Evolutionary conservation across 441 rosid species (phyloP).

Genomic region (Gossypium lobatum): DNA sequence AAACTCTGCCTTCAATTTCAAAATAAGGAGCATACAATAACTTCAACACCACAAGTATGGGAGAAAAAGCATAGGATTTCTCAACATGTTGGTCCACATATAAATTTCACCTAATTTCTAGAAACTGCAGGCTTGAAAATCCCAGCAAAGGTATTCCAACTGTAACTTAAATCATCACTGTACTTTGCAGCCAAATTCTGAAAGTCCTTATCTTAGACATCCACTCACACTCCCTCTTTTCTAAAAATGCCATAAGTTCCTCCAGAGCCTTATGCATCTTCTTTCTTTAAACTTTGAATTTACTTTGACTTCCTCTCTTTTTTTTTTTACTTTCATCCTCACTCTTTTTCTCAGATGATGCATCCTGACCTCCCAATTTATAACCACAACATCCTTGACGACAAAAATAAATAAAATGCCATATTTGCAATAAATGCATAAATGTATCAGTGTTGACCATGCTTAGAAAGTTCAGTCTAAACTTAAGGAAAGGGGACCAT

Average conservation of each 20-base stretch:
- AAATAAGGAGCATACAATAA: background rate
- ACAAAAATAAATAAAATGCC: background rate
- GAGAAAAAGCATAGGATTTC: background rate
- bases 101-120: background rate
- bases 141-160: background rate
- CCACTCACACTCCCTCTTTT: background rate
- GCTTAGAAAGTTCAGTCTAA: background rate
- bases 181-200: background rate
- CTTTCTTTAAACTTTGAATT: background rate
- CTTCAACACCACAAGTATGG: background rate
- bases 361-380: background rate
- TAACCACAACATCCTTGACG: background rate
- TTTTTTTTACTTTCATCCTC: background rate
- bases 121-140: background rate
- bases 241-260: background rate
- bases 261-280: background rate
- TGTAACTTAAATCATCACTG: background rate
- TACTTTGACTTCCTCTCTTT: background rate
- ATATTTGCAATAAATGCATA: constrained; percentile 1
- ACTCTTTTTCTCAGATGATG: background rate
- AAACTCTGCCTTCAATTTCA: background rate
- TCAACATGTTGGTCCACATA: background rate
- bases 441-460: background rate
- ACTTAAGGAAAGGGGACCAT: background rate
- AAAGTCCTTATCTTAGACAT: background rate